Conservation (phyloP, 2,329 filamentous ascomycete species). For the Phyllosticta ampelicida region DNA sequence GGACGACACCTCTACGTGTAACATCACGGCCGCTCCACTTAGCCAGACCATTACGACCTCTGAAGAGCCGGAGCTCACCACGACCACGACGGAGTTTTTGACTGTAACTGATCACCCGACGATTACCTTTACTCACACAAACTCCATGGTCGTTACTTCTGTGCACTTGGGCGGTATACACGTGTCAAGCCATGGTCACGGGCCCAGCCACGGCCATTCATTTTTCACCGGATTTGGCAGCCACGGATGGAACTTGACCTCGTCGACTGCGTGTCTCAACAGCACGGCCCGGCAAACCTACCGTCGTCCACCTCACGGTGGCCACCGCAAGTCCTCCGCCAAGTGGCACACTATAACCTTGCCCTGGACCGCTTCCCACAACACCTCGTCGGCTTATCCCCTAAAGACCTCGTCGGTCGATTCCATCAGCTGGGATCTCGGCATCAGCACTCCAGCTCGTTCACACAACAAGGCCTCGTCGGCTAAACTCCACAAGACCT, state of each 20-base stretch:
- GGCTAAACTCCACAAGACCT: too few relatives aligned
- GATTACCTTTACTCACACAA: background rate
- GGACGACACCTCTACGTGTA: too few relatives aligned
- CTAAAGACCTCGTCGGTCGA: background rate
- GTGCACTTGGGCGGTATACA: background rate
- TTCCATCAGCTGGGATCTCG: background rate
- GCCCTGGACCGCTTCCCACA: background rate
- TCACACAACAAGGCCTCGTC: too few relatives aligned
- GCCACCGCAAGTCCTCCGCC: background rate
- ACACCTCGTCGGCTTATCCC: background rate
- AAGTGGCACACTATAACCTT: background rate
- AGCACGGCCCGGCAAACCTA: background rate
- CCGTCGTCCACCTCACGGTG: background rate
- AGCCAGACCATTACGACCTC: background rate
- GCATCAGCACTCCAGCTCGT: background rate
- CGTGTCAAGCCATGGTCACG: background rate
- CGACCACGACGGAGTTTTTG: background rate
- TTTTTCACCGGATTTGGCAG: background rate
- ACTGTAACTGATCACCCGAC: background rate
- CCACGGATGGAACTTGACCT: background rate
- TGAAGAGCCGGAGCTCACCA: background rate
- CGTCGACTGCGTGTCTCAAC: background rate
- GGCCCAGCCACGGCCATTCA: background rate
- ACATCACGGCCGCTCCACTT: background rate
- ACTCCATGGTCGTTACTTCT: background rate